Evolutionary conservation across 2,329 filamentous ascomycete genomes (phyloP).

Genomic region (Calycina marina): DNA sequence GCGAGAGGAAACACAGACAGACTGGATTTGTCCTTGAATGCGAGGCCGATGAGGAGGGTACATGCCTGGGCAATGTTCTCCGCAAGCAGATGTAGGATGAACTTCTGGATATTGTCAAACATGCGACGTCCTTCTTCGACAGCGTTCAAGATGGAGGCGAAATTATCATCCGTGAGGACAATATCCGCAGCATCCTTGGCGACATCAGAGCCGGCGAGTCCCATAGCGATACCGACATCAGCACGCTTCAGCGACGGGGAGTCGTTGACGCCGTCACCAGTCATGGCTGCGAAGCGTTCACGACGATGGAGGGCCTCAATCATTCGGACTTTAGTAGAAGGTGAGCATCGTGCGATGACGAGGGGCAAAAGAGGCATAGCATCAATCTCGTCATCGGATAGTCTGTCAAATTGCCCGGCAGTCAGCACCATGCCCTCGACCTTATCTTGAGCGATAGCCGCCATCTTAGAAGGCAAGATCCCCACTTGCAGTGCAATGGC

Average conservation of each 20-base stretch:
- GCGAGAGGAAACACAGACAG: constrained; percentile 77
- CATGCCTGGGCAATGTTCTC: constrained; percentile 77
- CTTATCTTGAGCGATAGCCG: constrained; percentile 43
- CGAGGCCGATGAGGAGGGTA: constrained; percentile 66
- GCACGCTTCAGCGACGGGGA: constrained; percentile 58
- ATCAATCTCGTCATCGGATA: constrained; percentile 65
- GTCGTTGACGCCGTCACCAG: constrained; percentile 63
- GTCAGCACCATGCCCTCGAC: constrained; percentile 59
- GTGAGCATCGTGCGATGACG: constrained; percentile 72
- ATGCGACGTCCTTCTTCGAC: constrained; percentile 56
- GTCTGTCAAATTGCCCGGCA: constrained; percentile 63
- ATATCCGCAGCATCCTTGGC: constrained; percentile 77
- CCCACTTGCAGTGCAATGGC: constrained; percentile 69
- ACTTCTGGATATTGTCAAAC: constrained; percentile 64
- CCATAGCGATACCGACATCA: constrained; percentile 66
- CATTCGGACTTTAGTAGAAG: constrained; percentile 81
- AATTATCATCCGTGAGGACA: constrained; percentile 68
- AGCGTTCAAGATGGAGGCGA: constrained; percentile 63
- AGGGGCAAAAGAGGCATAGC: constrained; percentile 59
- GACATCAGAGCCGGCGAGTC: constrained; percentile 51
- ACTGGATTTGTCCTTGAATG: constrained; percentile 56
- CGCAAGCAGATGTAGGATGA: constrained; percentile 40
- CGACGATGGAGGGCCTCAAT: constrained; percentile 75
- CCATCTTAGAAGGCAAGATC: constrained; percentile 52
- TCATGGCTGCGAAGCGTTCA: constrained; percentile 50